Evolutionary conservation across 148 eudicot genomes (phyloP), one percentile per base, ranked within the genome.

Genomic region (Linanthus parryae): DNA sequence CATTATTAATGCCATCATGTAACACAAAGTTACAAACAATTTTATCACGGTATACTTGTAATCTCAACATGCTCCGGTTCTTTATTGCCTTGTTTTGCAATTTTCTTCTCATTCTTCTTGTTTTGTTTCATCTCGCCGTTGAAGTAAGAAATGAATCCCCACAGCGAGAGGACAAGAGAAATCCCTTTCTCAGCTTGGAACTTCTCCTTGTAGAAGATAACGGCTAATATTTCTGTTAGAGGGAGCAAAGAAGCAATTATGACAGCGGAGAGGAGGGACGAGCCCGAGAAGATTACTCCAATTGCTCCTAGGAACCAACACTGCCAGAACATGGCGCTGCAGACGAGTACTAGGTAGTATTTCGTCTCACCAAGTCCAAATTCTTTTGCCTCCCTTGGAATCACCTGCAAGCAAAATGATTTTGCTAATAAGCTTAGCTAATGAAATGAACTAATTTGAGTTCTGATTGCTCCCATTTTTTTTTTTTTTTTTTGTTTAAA

Each of bases 111-210:
- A 31, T 12, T n/a, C 13, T 18, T 14, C 34, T 51, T 61, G 58
- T 37, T 42, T 8, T 19, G 31, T 41, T 58, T 67, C 2, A 43
- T 38, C 47, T 78, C 83, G 1, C 83, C 83, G 10, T 74, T 73
- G 42, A 73, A 73, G 54, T 63, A 73, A 0, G 83, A 78, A 26
- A 74, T 10, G 33, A 74, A 73, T 30, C 83, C 83, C 83, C 83
- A 78, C 2, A 74, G 65, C 0, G 79, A 78, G 11, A 78, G 76
- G 6, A 53, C 54, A 4, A 78, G 71, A 19, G 79, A 73, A 18
- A 74, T 54, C 8, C 73, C 79, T 50, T 78, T 78, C 40, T 73
- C 76, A 0, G 63, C 63, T 13, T 71, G 73, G 24, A 74, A 74
- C 21, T 70, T 74, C 39, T 78, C 83, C 3, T 49, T 60, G 66